phyloP scores from a whole-genome alignment of 2,329 filamentous ascomycete genomes.

The Fusarium incarnatum region DNA sequence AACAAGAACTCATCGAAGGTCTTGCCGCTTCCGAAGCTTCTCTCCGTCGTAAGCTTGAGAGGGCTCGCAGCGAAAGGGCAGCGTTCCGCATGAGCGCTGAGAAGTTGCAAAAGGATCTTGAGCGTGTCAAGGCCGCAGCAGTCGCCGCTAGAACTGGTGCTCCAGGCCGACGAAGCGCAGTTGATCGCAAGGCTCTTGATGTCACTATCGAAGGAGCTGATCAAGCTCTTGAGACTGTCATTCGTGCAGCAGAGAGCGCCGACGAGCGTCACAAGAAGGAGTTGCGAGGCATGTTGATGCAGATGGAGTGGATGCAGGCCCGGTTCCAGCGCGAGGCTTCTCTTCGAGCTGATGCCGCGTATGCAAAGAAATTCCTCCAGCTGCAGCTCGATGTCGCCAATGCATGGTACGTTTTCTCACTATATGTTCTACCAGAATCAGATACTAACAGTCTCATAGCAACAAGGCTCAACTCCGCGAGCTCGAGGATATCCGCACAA shows the following conservation, averaged over 20 bases:
- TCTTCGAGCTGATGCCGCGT: slow-evolving; percentile 83
- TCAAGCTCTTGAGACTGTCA: slow-evolving; percentile 68
- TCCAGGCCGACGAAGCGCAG: slow-evolving; percentile 17
- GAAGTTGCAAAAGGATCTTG: slow-evolving; percentile 65
- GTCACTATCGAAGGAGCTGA: slow-evolving; percentile 56
- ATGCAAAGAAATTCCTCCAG: slow-evolving; percentile 86
- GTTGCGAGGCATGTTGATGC: slow-evolving; percentile 83
- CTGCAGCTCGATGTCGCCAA: slow-evolving; percentile 85
- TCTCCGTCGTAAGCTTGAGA: slow-evolving; percentile 75
- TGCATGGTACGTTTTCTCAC: slow-evolving; percentile 78
- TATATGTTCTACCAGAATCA: background rate
- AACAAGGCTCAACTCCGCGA: slow-evolving; percentile 92
- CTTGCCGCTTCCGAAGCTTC: slow-evolving; percentile 68
- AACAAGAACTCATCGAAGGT: slow-evolving; percentile 72
- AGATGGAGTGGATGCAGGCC: slow-evolving; percentile 91
- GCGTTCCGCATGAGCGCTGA: slow-evolving; percentile 65
- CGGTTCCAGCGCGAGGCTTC: slow-evolving; percentile 82
- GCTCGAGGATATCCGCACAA: slow-evolving; percentile 78
- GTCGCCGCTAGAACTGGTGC: slow-evolving; percentile 45
- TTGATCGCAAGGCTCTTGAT: slow-evolving; percentile 44
- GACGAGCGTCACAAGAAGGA: slow-evolving; percentile 79
- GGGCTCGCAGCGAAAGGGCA: slow-evolving; percentile 74
- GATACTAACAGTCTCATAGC: slow-evolving; percentile 61
- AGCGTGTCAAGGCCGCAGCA: slow-evolving; percentile 57
- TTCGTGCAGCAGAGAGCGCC: slow-evolving; percentile 68